Conservation (phyloP, 768 basidiomycete genomes). For the Panellus pusillus region DNA sequence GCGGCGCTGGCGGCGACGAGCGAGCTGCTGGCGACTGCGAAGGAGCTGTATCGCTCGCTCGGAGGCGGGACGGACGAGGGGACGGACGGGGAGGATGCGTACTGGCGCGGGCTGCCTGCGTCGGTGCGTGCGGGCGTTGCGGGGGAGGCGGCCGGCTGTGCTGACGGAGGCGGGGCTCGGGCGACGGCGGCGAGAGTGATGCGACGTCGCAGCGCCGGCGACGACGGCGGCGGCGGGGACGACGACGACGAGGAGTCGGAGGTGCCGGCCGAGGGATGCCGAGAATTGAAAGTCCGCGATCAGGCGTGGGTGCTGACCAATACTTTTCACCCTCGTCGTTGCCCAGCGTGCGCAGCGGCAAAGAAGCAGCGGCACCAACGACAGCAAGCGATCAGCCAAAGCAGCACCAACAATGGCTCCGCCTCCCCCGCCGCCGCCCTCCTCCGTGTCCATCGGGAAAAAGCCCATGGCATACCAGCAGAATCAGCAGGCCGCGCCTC, state of each 20-base stretch:
- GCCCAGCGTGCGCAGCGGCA: constrained; percentile 21
- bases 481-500: constrained; percentile 34
- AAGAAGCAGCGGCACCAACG: constrained; percentile 33
- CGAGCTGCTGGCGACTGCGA: constrained; percentile 59
- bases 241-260: background rate
- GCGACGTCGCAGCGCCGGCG: too few relatives aligned
- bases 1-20: constrained; percentile 43
- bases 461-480: constrained; percentile 81
- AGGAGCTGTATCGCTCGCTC: constrained; percentile 52
- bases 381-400: constrained; percentile 14
- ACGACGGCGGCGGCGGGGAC: background rate
- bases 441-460: constrained; percentile 87
- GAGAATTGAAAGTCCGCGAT: constrained; percentile 1
- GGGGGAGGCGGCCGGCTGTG: constrained; percentile 14
- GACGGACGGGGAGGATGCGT: background rate
- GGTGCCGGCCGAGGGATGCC: background rate
- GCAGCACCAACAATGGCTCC: constrained; percentile 22
- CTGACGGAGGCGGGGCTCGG: background rate
- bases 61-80: constrained; percentile 7
- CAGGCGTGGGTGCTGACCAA: constrained; percentile 38
- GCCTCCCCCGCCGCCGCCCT: constrained; percentile 51
- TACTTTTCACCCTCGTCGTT: constrained; percentile 34
- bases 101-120: constrained; percentile 14
- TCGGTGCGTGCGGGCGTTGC: constrained; percentile 5
- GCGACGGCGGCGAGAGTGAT: background rate